Conservation (phyloP, 139 green algal species). For the Chlorella sp. region DNA sequence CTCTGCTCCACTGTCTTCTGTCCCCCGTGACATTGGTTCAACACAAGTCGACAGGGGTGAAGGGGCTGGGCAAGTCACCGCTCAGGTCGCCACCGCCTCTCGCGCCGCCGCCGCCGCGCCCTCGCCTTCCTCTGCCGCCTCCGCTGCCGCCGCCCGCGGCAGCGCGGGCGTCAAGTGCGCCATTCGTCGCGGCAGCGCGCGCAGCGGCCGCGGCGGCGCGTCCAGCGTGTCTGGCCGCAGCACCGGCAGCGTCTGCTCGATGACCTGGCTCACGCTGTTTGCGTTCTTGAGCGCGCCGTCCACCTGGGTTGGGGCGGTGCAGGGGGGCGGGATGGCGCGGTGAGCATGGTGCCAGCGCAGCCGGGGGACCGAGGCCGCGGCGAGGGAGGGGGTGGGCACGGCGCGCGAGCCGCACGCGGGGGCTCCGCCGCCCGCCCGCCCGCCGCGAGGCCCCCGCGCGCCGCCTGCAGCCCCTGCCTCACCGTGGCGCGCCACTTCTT, state of each 20-base stretch:
- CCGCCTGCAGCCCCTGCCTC: not conserved
- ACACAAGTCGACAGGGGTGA: too few relatives aligned
- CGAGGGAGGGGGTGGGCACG: too few relatives aligned
- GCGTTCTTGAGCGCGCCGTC: constrained; percentile 29
- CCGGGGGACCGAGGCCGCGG: too few relatives aligned
- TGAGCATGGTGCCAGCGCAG: too few relatives aligned
- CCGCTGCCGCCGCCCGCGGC: too few relatives aligned
- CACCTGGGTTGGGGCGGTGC: constrained; percentile 4
- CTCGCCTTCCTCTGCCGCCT: too few relatives aligned
- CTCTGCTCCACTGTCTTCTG: too few relatives aligned
- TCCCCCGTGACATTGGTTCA: too few relatives aligned
- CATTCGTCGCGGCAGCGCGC: not conserved
- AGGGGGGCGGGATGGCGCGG: not conserved
- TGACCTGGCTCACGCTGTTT: constrained; percentile 16
- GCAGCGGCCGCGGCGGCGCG: constrained; percentile 34
- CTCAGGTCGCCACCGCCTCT: too few relatives aligned
- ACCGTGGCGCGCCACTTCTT: constrained; percentile 57
- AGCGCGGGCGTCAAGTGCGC: constrained; percentile 15
- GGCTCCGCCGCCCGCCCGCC: not conserved
- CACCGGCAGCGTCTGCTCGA: constrained; percentile 44
- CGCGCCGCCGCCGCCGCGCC: too few relatives aligned
- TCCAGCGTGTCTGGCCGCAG: constrained; percentile 58
- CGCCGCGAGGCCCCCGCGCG: not conserved
- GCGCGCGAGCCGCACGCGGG: not conserved
- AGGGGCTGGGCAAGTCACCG: too few relatives aligned